Percentiles rank a stretch among this genome's conserved stretches.
Evolutionary conservation across 768 basidiomycete genomes (phyloP).

Genomic region (Pilatotrama ljubarskyi): DNA sequence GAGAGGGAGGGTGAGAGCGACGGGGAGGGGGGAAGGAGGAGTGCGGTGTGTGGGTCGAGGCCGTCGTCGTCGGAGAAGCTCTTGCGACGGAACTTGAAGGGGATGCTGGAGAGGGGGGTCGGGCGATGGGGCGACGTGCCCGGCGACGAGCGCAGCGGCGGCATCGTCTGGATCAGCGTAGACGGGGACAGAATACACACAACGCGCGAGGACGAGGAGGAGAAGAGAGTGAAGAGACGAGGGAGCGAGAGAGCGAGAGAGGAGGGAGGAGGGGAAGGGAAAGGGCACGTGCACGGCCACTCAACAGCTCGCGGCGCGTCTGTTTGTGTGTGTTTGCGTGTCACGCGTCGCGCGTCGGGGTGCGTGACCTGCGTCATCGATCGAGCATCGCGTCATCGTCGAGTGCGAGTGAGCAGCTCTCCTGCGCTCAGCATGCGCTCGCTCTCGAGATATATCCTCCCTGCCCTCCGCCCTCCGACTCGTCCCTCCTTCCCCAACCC

Average conservation of each 20-base stretch:
- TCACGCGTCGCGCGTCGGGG: constrained; percentile 21
- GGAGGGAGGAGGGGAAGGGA: background rate
- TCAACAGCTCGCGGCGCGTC: constrained; percentile 24
- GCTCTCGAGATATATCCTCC: background rate
- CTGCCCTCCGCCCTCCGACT: background rate
- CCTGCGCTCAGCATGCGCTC: background rate
- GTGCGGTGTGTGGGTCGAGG: constrained; percentile 1
- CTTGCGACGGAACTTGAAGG: constrained; percentile 24
- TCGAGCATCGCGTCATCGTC: background rate
- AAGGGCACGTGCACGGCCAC: constrained; percentile 14
- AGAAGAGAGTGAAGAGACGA: background rate
- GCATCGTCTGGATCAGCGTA: background rate
- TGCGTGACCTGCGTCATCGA: background rate
- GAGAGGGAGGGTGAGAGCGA: constrained; percentile 14
- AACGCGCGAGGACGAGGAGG: background rate
- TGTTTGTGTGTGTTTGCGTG: constrained; percentile 19
- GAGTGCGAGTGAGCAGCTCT: too few species aligned
- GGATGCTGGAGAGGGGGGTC: constrained; percentile 12
- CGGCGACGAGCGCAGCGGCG: constrained; percentile 7
- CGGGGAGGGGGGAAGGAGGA: constrained; percentile 5
- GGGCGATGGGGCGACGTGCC: background rate
- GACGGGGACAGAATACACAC: background rate
- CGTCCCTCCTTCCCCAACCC: background rate
- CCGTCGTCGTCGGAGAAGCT: constrained; percentile 16
- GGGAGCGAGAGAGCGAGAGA: constrained; percentile 5